Conservation (phyloP, 2,329 filamentous ascomycete species). For the Neonectria coccinea region DNA sequence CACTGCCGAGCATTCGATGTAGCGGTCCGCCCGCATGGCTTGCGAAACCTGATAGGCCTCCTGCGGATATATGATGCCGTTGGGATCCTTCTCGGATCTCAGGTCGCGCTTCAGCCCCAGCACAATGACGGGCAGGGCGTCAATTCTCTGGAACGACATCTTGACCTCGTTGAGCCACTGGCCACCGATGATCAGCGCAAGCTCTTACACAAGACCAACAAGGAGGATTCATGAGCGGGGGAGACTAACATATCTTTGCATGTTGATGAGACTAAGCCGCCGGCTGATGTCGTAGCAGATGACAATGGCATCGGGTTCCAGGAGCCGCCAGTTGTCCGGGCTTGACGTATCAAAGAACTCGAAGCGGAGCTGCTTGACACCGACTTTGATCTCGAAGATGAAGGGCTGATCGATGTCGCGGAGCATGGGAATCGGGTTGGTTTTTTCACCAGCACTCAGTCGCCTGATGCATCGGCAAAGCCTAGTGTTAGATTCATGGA, state of each 20-base stretch:
- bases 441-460: slow-evolving; percentile 60
- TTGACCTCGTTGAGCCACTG: slow-evolving; percentile 71
- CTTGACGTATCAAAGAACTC: slow-evolving; percentile 71
- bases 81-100: slow-evolving; percentile 67
- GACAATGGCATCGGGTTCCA: slow-evolving; percentile 68
- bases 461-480: slow-evolving; percentile 54
- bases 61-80: slow-evolving; percentile 71
- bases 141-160: slow-evolving; percentile 58
- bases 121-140: slow-evolving; percentile 65
- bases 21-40: slow-evolving; percentile 70
- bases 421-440: slow-evolving; percentile 60
- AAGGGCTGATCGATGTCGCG: slow-evolving; percentile 71
- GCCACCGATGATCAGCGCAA: background rate
- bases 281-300: slow-evolving; percentile 73
- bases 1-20: slow-evolving; percentile 72
- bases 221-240: slow-evolving; percentile 1
- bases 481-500: slow-evolving; percentile 24
- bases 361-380: slow-evolving; percentile 59
- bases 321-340: slow-evolving; percentile 69
- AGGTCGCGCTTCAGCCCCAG: slow-evolving; percentile 72
- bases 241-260: slow-evolving; percentile 65
- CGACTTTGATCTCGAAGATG: slow-evolving; percentile 64
- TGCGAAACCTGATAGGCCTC: slow-evolving; percentile 69
- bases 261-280: slow-evolving; percentile 67
- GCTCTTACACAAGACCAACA: background rate